A percentile compares a stretch with the other conserved stretches of the same genome.
These are phyloP conservation scores for Streptanthus diversifolius DNA, from an alignment of 345 rosid genomes.

Conservation along the genomic window DNA sequence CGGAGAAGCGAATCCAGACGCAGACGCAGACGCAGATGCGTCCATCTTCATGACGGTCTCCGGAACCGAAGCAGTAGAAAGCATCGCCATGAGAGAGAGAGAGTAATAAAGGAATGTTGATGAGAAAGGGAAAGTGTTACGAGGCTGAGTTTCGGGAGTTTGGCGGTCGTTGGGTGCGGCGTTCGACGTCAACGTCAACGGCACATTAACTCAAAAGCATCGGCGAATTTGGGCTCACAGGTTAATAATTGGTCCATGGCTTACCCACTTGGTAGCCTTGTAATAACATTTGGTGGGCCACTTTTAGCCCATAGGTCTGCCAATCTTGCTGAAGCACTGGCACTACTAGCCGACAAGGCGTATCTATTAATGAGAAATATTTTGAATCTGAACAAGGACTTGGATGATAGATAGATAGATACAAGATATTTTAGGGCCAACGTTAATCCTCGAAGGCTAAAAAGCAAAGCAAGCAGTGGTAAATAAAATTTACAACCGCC, in stretches of 20 bases:
- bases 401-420: background rate
- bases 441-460: background rate
- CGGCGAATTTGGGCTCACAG: background rate
- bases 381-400: background rate
- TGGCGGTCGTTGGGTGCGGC: conserved; percentile 30
- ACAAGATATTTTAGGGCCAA: background rate
- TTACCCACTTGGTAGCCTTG: background rate
- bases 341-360: too few species aligned
- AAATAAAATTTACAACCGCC: background rate
- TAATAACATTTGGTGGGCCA: background rate
- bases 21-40: conserved; percentile 27
- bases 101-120: conserved; percentile 5
- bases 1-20: conserved; percentile 33
- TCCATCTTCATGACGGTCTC: conserved; percentile 41
- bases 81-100: conserved; percentile 38
- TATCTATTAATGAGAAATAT: too few species aligned
- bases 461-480: background rate
- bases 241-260: conserved; percentile 5
- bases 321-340: too few species aligned
- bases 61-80: conserved; percentile 37
- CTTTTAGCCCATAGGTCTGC: background rate
- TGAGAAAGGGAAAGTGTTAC: background rate
- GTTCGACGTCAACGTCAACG: conserved; percentile 16
- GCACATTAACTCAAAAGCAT: conserved; percentile 13
- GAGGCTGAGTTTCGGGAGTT: background rate